These are phyloP conservation scores for Elaeis guineensis DNA, from an alignment of 176 grass and related monocot genomes.

Conservation along the genomic window DNA sequence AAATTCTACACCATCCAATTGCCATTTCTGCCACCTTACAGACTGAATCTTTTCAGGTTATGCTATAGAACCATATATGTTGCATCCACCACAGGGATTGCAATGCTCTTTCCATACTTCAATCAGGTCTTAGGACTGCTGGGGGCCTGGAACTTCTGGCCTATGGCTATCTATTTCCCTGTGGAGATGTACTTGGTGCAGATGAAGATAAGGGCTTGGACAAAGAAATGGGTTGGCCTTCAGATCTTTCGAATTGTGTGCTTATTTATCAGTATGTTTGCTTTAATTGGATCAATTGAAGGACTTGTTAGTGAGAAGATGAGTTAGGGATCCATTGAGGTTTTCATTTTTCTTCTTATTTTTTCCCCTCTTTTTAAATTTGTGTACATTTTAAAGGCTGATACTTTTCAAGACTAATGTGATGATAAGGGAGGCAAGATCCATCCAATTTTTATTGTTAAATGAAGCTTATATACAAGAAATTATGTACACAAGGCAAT, in stretches of 20 bases:
- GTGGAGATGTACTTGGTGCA: constrained; percentile 85
- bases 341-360: no score
- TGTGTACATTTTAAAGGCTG: not conserved
- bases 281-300: constrained; percentile 60
- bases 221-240: constrained; percentile 37
- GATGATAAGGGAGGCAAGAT: no score
- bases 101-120: constrained; percentile 66
- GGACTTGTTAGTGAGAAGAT: constrained; percentile 50
- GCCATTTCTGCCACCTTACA: constrained; percentile 31
- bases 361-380: not conserved
- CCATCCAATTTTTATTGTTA: no score
- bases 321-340: constrained; percentile 7
- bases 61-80: constrained; percentile 65
- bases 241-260: constrained; percentile 51
- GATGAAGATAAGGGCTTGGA: constrained; percentile 44
- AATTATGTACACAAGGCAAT: no score
- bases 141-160: constrained; percentile 69
- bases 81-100: constrained; percentile 43
- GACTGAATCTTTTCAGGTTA: constrained; percentile 47
- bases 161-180: constrained; percentile 74
- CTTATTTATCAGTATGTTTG: constrained; percentile 53
- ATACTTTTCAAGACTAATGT: no score
- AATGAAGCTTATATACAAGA: no score
- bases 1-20: constrained; percentile 40
- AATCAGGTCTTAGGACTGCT: constrained; percentile 66